Percentiles rank a stretch among this genome's conserved stretches.
phyloP scores from a whole-genome alignment of 2,329 filamentous ascomycete genomes.

The Sarocladiaceae sp. region DNA sequence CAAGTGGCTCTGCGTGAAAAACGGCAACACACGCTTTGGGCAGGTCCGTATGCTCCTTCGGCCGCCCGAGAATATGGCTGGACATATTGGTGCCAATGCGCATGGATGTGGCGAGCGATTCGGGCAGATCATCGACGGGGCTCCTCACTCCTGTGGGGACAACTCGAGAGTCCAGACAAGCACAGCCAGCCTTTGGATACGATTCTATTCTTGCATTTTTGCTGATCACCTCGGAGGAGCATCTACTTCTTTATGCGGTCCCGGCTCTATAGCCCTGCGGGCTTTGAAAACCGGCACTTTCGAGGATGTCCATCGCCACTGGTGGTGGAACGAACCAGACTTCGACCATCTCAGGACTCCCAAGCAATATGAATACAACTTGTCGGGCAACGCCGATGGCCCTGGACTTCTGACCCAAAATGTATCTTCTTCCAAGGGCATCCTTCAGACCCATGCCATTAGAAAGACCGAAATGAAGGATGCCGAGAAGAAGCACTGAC shows the following conservation, averaged over 20 bases:
- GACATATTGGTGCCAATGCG: not conserved
- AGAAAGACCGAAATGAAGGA: not conserved
- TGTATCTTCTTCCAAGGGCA: too few relatives aligned
- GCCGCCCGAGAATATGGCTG: not conserved
- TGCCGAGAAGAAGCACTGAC: slow-evolving; percentile 1
- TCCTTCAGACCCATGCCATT: not conserved
- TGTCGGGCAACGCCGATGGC: too few relatives aligned
- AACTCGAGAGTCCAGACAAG: not conserved
- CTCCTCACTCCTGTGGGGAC: not conserved
- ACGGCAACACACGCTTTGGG: not conserved
- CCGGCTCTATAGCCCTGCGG: too few relatives aligned
- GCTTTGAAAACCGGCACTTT: too few relatives aligned
- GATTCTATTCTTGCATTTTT: not conserved
- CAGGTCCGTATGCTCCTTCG: not conserved
- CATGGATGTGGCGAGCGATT: slow-evolving; percentile 5
- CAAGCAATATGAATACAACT: too few relatives aligned
- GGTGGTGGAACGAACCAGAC: too few relatives aligned
- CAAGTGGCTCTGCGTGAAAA: not conserved
- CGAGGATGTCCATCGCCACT: too few relatives aligned
- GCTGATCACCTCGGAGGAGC: not conserved
- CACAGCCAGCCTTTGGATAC: not conserved
- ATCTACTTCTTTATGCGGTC: not conserved
- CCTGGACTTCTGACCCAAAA: too few relatives aligned
- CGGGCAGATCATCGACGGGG: not conserved
- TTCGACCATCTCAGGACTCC: too few relatives aligned